Evolutionary conservation across 345 rosid species (phyloP).

Genomic region (Pistacia integerrima): DNA sequence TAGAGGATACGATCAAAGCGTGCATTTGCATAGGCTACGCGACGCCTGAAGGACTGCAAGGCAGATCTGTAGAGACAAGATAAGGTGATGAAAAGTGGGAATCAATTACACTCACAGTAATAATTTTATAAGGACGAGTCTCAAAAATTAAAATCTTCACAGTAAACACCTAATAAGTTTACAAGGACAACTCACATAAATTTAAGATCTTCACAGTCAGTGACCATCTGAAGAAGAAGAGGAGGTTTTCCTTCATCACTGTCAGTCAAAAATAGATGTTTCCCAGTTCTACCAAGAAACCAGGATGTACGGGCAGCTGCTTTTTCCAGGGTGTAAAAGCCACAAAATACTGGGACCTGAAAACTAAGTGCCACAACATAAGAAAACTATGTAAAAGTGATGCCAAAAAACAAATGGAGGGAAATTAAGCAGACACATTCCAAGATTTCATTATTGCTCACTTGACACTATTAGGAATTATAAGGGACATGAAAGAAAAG

Average conservation of each 20-base stretch:
- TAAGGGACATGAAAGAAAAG: not conserved
- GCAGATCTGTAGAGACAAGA: conserved; percentile 66
- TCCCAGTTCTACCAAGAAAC: conserved; percentile 82
- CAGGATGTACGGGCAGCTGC: conserved; percentile 56
- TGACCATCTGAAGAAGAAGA: conserved; percentile 76
- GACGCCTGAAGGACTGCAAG: conserved; percentile 70
- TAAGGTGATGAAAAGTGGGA: conserved; percentile 10
- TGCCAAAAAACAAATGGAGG: not conserved
- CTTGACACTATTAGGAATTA: not conserved
- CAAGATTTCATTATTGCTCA: not conserved
- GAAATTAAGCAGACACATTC: not conserved
- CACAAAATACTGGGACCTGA: conserved; percentile 78
- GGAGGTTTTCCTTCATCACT: conserved; percentile 59
- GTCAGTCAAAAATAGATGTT: conserved; percentile 79
- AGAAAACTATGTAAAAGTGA: not conserved
- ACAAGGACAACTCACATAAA: conserved; percentile 63
- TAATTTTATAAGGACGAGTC: too few species aligned
- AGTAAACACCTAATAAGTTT: conserved; percentile 4
- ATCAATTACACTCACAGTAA: not conserved
- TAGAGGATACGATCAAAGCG: conserved; percentile 77
- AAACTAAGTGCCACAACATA: conserved; percentile 4
- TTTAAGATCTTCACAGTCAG: conserved; percentile 66
- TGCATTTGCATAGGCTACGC: conserved; percentile 82
- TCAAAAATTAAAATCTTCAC: not conserved
- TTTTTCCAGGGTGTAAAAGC: conserved; percentile 63